phyloP scores from a whole-genome alignment of 345 rosid genomes.

The Angophora floribunda region DNA sequence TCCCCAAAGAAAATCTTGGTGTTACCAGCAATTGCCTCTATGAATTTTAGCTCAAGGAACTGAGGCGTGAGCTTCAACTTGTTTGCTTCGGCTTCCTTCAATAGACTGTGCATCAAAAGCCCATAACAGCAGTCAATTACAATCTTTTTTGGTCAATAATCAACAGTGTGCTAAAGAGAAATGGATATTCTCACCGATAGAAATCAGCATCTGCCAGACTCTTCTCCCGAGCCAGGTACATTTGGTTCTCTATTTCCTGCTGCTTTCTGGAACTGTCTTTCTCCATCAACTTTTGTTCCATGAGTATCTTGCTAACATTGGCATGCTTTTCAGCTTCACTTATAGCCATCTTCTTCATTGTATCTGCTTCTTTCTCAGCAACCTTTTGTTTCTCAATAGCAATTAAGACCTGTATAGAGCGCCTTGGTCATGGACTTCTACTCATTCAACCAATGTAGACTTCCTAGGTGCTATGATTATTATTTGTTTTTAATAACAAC shows the following conservation, averaged over 20 bases:
- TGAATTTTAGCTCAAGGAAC: constrained; percentile 84
- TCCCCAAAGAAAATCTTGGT: constrained; percentile 89
- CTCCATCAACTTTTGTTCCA: constrained; percentile 87
- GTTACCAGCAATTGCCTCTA: constrained; percentile 75
- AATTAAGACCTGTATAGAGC: constrained; percentile 55
- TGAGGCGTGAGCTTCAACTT: constrained; percentile 81
- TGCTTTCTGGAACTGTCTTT: constrained; percentile 70
- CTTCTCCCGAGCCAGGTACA: constrained; percentile 72
- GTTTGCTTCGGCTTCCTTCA: constrained; percentile 90
- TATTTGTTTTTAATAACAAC: background rate
- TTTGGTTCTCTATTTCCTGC: constrained; percentile 78
- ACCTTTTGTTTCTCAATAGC: constrained; percentile 79
- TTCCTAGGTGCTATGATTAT: background rate
- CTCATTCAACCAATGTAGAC: background rate
- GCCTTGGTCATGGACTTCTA: background rate
- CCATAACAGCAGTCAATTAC: background rate
- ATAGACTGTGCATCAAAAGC: constrained; percentile 23
- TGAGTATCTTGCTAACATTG: constrained; percentile 68
- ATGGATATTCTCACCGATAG: constrained; percentile 43
- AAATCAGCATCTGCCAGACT: constrained; percentile 79
- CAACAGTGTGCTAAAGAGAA: background rate
- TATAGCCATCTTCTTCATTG: constrained; percentile 73
- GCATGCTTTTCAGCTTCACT: constrained; percentile 92
- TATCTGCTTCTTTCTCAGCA: constrained; percentile 89
- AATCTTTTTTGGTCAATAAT: background rate